Evolutionary conservation across 2,329 filamentous ascomycete genomes (phyloP), one percentile per base, ranked within the genome.

Genomic region (Ophiostoma piceae): DNA sequence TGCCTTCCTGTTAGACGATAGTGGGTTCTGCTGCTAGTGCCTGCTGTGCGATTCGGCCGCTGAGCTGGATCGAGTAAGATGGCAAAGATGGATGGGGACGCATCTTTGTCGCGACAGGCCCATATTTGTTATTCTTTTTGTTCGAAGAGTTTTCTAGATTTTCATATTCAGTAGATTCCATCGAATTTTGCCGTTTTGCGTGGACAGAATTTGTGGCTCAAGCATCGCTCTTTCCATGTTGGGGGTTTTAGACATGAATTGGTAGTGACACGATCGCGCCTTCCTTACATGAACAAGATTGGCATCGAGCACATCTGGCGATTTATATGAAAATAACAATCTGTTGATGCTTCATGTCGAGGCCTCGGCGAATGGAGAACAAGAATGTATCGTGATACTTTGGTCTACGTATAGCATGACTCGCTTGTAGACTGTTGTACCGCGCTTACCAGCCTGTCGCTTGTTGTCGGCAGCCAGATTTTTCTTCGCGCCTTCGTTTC

Each of bases 1-100:
- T 64, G 60, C 60, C 60, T 64, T 64, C 29, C 60, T 64, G 60
- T 37, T 37, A 37, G 35, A 65, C 35, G 35, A 65, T 65, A 22
- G 62, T 65, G 35, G 35, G 62, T 14, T 37, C 7, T 22, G 62
- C 35, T 32, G 26, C 51, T 57, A 57, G 51, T 26, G 22, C 3
- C 51, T 26, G 51, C 51, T 57, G 22, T 11, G 22, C 22, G 51
- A 54, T 7, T 57, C 62, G 19, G 62, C 62, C 16, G 32, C 35
- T 65, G 32, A 9, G 35, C 32, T 39, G 37, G n/a, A 39, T 39
- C 19, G 16, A 22, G 54, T 16, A 60, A 32, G 54, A 60, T 14
- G 32, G 8, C 26, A 5, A 60, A 32, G 54, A 60, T 14, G 32
- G 8, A 22, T 22, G 32, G 32, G 8, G 3, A 41, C 39, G 11